A percentile compares a stretch with the other conserved stretches of the same genome.
phyloP scores from a whole-genome alignment of 225 moss, liverwort and hornwort species.

The Takakia lepidozioides region DNA sequence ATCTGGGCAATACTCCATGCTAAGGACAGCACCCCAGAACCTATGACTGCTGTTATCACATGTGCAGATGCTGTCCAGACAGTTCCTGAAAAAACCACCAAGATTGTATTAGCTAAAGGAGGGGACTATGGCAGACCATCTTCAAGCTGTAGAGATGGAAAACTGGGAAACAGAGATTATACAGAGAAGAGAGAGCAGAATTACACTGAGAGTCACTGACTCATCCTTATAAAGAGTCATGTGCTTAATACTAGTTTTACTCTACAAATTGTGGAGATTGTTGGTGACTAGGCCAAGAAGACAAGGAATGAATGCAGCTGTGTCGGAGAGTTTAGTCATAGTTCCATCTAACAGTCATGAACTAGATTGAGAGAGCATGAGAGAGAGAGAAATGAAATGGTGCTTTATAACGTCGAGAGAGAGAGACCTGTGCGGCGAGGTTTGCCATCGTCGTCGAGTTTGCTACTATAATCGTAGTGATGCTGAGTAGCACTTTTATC shows the following conservation, averaged over 20 bases:
- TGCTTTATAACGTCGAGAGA: too few species aligned
- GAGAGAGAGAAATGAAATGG: background rate
- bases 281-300: too few species aligned
- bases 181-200: too few species aligned
- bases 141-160: too few species aligned
- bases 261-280: too few species aligned
- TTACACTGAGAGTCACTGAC: too few species aligned
- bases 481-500: conserved; percentile 21
- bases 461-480: background rate
- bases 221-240: too few species aligned
- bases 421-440: conserved; percentile 41
- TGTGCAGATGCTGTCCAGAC: conserved; percentile 61
- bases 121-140: too few species aligned
- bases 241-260: too few species aligned
- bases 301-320: too few species aligned
- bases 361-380: background rate
- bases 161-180: too few species aligned
- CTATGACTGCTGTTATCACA: conserved; percentile 87
- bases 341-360: background rate
- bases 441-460: conserved; percentile 58
- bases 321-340: too few species aligned
- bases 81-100: conserved; percentile 28
- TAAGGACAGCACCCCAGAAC: conserved; percentile 69
- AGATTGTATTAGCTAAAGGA: background rate
- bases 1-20: conserved; percentile 90